Evolutionary conservation across 768 basidiomycete species (phyloP), one percentile per base, ranked within the genome.

Genomic region (Amanita subjunquillea): DNA sequence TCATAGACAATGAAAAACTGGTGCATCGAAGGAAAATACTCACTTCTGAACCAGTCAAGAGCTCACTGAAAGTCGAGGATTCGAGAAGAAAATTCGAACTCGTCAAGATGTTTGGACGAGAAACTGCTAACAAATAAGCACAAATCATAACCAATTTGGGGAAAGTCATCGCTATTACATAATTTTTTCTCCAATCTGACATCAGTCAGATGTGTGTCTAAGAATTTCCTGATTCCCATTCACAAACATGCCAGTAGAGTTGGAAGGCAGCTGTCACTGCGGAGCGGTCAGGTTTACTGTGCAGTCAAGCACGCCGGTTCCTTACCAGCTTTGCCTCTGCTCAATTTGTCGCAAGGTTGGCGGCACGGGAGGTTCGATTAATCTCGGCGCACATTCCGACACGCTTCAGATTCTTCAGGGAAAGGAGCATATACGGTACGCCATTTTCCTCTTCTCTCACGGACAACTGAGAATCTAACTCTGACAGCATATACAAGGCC

Each of bases 301-400:
- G 2, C 60, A 73, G 48, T 77, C 75, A 0, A 83, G 78, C 59
- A 83, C 80, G 0, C 71, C 82, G 2, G 71, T 82, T 4, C 82
- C 83, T 6, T 85, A 82, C 60, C 80, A 83, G 78, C 61, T 85
- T 30, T 85, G 83, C 58, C 49, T 78, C 4, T 85, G 83, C 60
- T 83, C 81, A 32, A 83, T 85, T 55, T 85, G 83, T 59, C 77
- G 83, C 53, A 85, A 85, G 62, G 80, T 83, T 8, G 82, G 82
- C 37, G 83, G 83, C 12, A 67, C 67, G 0, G 80, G 82, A 10
- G 83, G 83, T 0, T 78, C 81, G 2, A 73, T 85, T 61, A 85
- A 85, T 55, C 74, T 85, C n/a, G 78, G 80, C 22, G 83, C 74
- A 1, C 65, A 75, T 43, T 68, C 68, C 12, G 62, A 77, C 0